Evolutionary conservation across 768 basidiomycete genomes (phyloP), one percentile per base, ranked within the genome.

Genomic region (Pisolithus tinctorius): DNA sequence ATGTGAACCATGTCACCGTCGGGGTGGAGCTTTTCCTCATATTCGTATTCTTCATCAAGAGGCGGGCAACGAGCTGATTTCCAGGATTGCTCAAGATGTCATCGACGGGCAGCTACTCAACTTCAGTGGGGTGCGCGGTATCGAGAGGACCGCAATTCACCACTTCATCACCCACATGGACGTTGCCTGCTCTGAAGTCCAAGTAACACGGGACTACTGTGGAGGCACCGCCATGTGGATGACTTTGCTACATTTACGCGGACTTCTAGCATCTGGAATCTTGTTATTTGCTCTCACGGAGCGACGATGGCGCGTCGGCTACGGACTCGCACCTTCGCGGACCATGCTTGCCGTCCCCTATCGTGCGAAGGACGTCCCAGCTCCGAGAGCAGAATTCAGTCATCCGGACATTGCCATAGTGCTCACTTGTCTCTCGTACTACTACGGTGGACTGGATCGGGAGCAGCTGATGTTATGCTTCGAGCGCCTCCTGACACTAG

Each of bases 251-350:
- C 52, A 71, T 2, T 42, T 72, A 6, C 72, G 73, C 3, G 71
- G 71, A 4, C 60, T 72, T 20, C 45, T 72, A 23, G 59, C 63
- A 6, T 55, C 54, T 0, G 71, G 68, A 0, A 66, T 72, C n/a
- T 56, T 72, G 2, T 30, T 63, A 14, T 64, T 63, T 42, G 62
- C 57, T 4, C 55, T 72, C 25, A 61, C 39, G 39, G 69, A 72
- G 2, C 68, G 67, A 20, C 59, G 72, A 23, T 72, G 70, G 70
- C 50, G 71, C 2, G 72, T 74, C 7, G 66, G 73, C 48, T 74
- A 69, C 55, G 71, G 71, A 4, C 66, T 68, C 13, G 53, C 69
- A 38, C 61, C 52, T 6, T 5, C 38, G 17, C 66, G 71, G 14
- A 71, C 71, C 0, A 56, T 61, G 58, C 55, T 72, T 4, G 71